Evolutionary conservation across 495 filamentous ascomycete species (phyloP).

Genomic region (Sordaria brevicollis): DNA sequence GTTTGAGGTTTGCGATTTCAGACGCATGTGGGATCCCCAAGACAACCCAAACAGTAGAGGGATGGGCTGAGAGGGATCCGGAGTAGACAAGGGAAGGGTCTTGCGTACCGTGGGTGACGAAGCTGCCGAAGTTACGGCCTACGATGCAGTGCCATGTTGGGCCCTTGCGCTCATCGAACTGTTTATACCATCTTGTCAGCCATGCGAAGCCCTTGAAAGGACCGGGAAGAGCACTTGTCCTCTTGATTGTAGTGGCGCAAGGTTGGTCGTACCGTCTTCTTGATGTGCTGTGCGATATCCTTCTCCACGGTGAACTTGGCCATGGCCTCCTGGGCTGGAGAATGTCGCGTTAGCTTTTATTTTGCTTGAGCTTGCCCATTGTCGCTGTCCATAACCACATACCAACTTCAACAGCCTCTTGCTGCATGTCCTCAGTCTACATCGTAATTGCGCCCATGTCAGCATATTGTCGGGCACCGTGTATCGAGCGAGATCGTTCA

Average conservation of each 20-base stretch:
- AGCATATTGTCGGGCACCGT: constrained; percentile 5
- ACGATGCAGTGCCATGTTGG: constrained; percentile 99
- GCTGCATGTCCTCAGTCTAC: constrained; percentile 93
- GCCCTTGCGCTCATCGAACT: constrained; percentile 88
- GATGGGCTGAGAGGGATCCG: not conserved
- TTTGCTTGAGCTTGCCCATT: not conserved
- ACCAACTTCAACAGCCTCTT: constrained; percentile 90
- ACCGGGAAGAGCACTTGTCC: constrained; percentile 55
- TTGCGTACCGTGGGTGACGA: constrained; percentile 84
- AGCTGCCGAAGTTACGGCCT: constrained; percentile 96
- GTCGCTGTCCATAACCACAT: constrained; percentile 28
- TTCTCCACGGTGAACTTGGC: constrained; percentile 89
- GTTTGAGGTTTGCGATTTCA: not conserved
- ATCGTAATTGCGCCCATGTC: constrained; percentile 8
- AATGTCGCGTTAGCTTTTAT: not conserved
- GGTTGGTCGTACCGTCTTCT: constrained; percentile 5
- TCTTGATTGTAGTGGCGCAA: constrained; percentile 47
- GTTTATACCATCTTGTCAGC: constrained; percentile 10
- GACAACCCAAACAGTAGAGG: not conserved
- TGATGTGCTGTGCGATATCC: constrained; percentile 31
- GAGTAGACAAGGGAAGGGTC: not conserved
- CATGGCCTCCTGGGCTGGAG: constrained; percentile 83
- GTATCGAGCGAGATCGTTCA: not conserved
- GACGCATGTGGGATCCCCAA: not conserved
- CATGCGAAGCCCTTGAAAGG: constrained; percentile 1